Conservation (phyloP, 331 rosid genomes). For the Pyrus hybrid region DNA sequence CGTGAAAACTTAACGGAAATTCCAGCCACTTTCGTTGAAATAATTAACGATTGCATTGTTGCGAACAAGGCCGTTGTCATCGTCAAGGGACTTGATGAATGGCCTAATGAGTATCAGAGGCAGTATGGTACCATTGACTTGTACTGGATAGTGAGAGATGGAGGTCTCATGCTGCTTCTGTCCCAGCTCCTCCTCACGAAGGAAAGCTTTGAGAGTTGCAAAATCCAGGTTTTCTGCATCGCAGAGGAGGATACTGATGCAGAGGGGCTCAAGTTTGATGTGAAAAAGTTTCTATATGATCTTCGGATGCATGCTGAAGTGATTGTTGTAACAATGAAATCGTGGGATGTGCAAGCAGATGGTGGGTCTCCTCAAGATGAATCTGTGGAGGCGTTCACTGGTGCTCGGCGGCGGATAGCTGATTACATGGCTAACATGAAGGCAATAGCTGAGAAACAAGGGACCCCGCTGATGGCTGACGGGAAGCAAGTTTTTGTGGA, state of each 20-base stretch:
- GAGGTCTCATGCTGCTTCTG: slow-evolving; percentile 98
- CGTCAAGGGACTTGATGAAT: slow-evolving; percentile 95
- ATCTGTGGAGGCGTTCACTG: slow-evolving; percentile 57
- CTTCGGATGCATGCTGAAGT: slow-evolving; percentile 99
- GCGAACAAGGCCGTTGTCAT: slow-evolving; percentile 99
- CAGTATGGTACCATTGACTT: slow-evolving; percentile 95
- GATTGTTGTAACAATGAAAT: slow-evolving; percentile 72
- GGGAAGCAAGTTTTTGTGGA: slow-evolving; percentile 76
- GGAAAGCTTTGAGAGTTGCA: slow-evolving; percentile 87
- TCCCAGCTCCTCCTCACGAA: slow-evolving; percentile 97
- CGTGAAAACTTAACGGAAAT: slow-evolving; percentile 88
- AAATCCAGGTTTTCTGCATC: slow-evolving; percentile 96
- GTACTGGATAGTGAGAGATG: slow-evolving; percentile 99
- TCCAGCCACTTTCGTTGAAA: slow-evolving; percentile 85
- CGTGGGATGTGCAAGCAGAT: slow-evolving; percentile 64
- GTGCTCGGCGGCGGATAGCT: slow-evolving; percentile 62
- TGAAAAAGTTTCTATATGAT: slow-evolving; percentile 88
- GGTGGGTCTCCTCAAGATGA: slow-evolving; percentile 69
- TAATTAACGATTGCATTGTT: slow-evolving; percentile 95
- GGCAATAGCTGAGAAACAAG: slow-evolving; percentile 39
- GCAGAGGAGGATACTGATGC: slow-evolving; percentile 97
- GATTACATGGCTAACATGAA: slow-evolving; percentile 61
- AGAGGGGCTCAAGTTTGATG: slow-evolving; percentile 85
- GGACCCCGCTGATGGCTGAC: slow-evolving; percentile 80
- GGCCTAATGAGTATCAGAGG: slow-evolving; percentile 97